Base-by-base conservation (phyloP, 352 stramenopile genomes). In the Phytopythium kandeliae region DNA sequence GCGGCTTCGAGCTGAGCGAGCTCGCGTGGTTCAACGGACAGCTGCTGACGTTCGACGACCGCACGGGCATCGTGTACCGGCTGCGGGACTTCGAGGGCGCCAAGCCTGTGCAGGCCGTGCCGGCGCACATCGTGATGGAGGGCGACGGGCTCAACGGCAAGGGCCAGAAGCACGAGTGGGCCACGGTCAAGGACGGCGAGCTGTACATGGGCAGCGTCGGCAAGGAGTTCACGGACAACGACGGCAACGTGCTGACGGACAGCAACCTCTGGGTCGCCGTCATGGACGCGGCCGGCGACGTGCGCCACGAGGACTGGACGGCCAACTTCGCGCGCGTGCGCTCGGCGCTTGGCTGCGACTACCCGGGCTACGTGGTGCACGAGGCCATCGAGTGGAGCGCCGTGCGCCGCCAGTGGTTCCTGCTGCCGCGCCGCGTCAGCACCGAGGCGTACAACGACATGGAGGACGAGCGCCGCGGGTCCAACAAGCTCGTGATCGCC, bases 91-190 rank as follows among this genome's bases (percentile, higher is more conserved):
- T 89, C 62, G 79, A 93, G 25, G 57, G 58, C 12, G 62, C 60
- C 0, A 90, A 93, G 60, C 62, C 65, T 1, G 61, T 93, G n/a
- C 65, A 93, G 53, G 89, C 90, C 26, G 88, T 98, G 44, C 96
- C 96, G 16, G 72, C 95, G 58, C 93, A 97, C 62, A 98, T 99
- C 48, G 74, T 98, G 48, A 98, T 98, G 71, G 97, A 99, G 73
- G 96, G 97, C 54, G 85, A 98, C 51, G 97, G 96, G 8, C 65
- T 97, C 26, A 92, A 91, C 13, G 86, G 96, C 48, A 99, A 99
- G 75, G 97, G 96, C 16, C 97, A 99, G 84, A 99, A 99, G 67
- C 96, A 95, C 71, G 97, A 99, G 75, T 99, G 97, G 97, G 91
- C 95, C 4, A 99, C 97, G 0, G 93, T 99, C 53, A 99, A 99